Percentiles rank a stretch among this genome's conserved stretches.
Conservation (phyloP, 495 filamentous ascomycete species). For the Penicillium turbatum region DNA sequence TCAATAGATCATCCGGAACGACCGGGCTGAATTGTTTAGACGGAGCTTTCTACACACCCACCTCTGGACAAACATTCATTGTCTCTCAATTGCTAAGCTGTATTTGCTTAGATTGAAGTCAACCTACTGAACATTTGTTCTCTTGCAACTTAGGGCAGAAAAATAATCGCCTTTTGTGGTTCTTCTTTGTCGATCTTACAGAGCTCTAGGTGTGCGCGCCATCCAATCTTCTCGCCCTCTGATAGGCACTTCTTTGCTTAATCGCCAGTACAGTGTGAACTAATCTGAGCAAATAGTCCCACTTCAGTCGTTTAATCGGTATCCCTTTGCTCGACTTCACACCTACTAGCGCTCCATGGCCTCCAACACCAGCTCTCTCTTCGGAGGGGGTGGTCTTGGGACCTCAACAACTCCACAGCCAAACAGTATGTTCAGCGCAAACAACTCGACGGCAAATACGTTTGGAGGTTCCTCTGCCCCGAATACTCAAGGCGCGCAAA, state of each 20-base stretch:
- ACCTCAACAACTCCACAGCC: conserved; percentile 23
- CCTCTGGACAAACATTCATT: not conserved
- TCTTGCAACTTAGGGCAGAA: not conserved
- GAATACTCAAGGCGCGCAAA: conserved; percentile 24
- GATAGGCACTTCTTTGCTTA: conserved; percentile 2
- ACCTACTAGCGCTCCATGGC: conserved; percentile 13
- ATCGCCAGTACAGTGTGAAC: not conserved
- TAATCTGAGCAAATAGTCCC: not conserved
- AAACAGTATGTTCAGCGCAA: conserved; percentile 34
- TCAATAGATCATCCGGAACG: conserved; percentile 21
- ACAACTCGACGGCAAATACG: conserved; percentile 23
- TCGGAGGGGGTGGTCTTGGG: conserved; percentile 34
- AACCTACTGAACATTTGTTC: not conserved
- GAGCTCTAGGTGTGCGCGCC: not conserved
- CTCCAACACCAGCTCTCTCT: conserved; percentile 31
- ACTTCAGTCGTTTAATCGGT: not conserved
- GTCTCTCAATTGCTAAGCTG: not conserved
- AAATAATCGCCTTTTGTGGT: not conserved
- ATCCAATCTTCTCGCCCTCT: conserved; percentile 14
- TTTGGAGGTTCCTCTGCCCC: conserved; percentile 15
- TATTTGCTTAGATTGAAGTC: not conserved
- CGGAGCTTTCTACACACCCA: conserved; percentile 13
- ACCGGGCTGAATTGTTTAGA: conserved; percentile 21
- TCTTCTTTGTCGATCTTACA: not conserved
- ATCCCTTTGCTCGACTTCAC: not conserved